Percentiles rank a stretch among this genome's conserved stretches.
These are phyloP conservation scores for Exophiala sideris DNA, from an alignment of 2,329 filamentous ascomycete genomes.

Conservation along the genomic window DNA sequence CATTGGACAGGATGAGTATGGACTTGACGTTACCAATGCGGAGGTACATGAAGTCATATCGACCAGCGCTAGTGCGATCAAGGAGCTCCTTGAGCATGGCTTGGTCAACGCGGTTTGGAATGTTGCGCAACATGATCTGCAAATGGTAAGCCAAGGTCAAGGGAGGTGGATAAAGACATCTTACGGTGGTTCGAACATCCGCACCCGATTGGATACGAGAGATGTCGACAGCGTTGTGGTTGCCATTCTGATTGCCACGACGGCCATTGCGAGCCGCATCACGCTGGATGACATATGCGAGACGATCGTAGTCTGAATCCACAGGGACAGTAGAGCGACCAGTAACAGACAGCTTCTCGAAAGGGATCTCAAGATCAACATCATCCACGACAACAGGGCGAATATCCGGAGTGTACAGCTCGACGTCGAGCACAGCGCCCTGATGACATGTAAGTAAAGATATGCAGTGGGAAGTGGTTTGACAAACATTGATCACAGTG, in stretches of 20 bases:
- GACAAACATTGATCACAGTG: conserved; percentile 16
- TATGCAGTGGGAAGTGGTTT: neutral
- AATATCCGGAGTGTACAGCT: conserved; percentile 16
- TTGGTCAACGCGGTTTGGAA: conserved; percentile 81
- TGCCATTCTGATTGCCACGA: conserved; percentile 28
- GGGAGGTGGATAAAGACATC: conserved; percentile 29
- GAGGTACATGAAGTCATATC: conserved; percentile 93
- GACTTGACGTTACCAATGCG: conserved; percentile 61
- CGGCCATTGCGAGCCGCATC: conserved; percentile 18
- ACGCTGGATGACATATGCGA: conserved; percentile 25
- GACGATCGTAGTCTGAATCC: conserved; percentile 32
- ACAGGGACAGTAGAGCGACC: conserved; percentile 40
- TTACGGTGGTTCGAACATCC: conserved; percentile 72
- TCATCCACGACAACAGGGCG: neutral
- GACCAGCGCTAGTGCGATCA: conserved; percentile 72
- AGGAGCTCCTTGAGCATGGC: conserved; percentile 73
- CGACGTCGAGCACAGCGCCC: conserved; percentile 32
- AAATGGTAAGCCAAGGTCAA: conserved; percentile 10
- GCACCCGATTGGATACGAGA: conserved; percentile 54
- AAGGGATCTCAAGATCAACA: conserved; percentile 14
- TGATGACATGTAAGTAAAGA: conserved; percentile 20
- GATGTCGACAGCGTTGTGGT: conserved; percentile 45
- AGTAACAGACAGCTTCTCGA: conserved; percentile 34
- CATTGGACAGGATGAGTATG: neutral
- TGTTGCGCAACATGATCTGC: conserved; percentile 90